Conservation (phyloP, 75 land plant genomes). For the Larix kaempferi region DNA sequence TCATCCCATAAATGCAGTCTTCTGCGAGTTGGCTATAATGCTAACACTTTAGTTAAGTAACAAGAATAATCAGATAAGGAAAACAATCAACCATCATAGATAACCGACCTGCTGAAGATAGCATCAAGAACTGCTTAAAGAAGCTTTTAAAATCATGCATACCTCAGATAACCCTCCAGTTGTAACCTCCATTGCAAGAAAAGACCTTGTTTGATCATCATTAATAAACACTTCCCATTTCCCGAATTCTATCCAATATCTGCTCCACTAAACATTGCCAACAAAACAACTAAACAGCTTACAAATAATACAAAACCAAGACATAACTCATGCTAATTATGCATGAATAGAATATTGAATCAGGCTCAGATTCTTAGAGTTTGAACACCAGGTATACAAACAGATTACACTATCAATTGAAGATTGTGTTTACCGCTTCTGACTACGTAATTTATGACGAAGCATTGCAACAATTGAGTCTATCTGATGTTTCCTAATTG, state of each 20-base stretch:
- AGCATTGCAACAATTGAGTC: constrained; percentile 82
- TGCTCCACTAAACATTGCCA: constrained; percentile 15
- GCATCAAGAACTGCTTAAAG: not conserved
- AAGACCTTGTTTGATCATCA: constrained; percentile 83
- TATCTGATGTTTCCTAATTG: constrained; percentile 89
- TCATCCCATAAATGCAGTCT: no score
- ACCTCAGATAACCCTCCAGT: constrained; percentile 73
- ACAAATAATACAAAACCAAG: not conserved
- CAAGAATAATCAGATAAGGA: not conserved
- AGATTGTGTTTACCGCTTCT: constrained; percentile 32
- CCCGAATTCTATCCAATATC: constrained; percentile 82
- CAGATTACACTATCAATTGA: not conserved
- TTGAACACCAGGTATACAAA: no score
- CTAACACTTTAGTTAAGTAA: no score
- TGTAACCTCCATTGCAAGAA: constrained; percentile 77
- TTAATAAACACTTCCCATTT: constrained; percentile 92
- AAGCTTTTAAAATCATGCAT: not conserved
- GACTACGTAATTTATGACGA: constrained; percentile 68
- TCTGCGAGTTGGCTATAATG: no score
- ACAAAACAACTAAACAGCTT: not conserved
- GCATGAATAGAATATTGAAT: no score
- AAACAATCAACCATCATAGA: not conserved
- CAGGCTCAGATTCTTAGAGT: no score
- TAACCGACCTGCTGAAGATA: not conserved
- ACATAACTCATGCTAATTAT: no score